Evolutionary conservation across 140 eudicot genomes (phyloP).

Genomic region (Ambrosia hybrid): DNA sequence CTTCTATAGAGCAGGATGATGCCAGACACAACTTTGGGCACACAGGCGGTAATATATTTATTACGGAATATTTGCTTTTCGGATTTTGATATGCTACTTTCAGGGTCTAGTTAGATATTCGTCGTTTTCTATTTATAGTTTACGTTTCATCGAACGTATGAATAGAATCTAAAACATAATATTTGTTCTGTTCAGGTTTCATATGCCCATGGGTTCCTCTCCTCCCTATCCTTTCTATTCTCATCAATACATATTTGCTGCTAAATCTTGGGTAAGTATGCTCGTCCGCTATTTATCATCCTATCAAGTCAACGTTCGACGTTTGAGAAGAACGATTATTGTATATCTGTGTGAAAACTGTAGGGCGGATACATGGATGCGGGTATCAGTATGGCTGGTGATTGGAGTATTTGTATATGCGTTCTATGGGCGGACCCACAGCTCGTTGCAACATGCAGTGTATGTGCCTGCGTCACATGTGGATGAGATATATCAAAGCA

Average conservation of each 20-base stretch:
- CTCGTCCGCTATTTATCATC: not conserved
- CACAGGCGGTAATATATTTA: conserved; percentile 62
- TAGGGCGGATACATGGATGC: conserved; percentile 66
- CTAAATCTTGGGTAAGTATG: conserved; percentile 76
- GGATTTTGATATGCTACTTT: not conserved
- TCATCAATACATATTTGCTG: conserved; percentile 78
- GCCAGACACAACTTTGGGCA: conserved; percentile 93
- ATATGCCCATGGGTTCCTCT: conserved; percentile 83
- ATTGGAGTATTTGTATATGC: conserved; percentile 58
- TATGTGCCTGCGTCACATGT: conserved; percentile 72
- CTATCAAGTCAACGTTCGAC: no score
- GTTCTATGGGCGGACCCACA: conserved; percentile 67
- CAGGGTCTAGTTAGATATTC: not conserved
- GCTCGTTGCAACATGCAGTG: conserved; percentile 58
- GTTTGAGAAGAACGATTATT: no score
- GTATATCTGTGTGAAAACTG: not conserved
- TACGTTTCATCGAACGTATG: no score
- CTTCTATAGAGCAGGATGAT: conserved; percentile 84
- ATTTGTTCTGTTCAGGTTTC: conserved; percentile 49
- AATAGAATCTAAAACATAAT: not conserved
- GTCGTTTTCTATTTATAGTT: not conserved
- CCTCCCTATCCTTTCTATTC: conserved; percentile 77
- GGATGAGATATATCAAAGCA: conserved; percentile 57
- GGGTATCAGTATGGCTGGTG: conserved; percentile 66
- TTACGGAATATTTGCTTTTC: not conserved